A percentile compares a stretch with the other conserved stretches of the same genome.
phyloP scores from a whole-genome alignment of 257 asterid genomes.

The Jaltomata sinuosa region DNA sequence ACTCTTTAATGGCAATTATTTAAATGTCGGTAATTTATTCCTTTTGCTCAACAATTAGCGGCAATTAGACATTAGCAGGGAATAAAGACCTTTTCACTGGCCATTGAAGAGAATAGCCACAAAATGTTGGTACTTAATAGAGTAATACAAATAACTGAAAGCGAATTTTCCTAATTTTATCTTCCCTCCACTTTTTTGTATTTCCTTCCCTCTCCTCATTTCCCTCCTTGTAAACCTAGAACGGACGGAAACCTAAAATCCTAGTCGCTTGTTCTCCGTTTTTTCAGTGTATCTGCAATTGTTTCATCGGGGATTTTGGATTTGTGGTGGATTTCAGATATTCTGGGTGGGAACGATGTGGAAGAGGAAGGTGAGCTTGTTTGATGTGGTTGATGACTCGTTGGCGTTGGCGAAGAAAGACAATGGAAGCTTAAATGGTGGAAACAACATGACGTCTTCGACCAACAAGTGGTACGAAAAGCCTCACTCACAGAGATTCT shows the following conservation, averaged over 20 bases:
- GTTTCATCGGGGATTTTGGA: background rate
- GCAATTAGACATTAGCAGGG: background rate
- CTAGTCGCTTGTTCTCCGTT: background rate
- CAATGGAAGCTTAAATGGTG: constrained; percentile 30
- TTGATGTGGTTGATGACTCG: constrained; percentile 84
- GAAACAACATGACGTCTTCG: constrained; percentile 9
- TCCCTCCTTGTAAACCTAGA: background rate
- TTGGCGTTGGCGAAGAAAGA: constrained; percentile 20
- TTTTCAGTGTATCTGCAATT: background rate
- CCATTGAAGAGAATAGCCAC: background rate
- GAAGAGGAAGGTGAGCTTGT: constrained; percentile 85
- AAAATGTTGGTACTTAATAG: background rate
- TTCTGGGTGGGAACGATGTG: constrained; percentile 66
- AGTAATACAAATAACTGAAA: background rate
- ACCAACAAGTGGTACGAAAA: constrained; percentile 55
- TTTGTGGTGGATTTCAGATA: background rate
- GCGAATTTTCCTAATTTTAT: background rate
- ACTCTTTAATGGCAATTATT: background rate
- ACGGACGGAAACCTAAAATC: background rate
- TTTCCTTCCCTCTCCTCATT: background rate
- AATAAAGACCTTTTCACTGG: background rate
- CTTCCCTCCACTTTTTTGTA: background rate
- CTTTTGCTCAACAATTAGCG: background rate
- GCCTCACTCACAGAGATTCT: constrained; percentile 66
- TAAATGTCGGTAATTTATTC: background rate